Conservation (phyloP, 2,329 filamentous ascomycete species). For the Xylaria sp. region DNA sequence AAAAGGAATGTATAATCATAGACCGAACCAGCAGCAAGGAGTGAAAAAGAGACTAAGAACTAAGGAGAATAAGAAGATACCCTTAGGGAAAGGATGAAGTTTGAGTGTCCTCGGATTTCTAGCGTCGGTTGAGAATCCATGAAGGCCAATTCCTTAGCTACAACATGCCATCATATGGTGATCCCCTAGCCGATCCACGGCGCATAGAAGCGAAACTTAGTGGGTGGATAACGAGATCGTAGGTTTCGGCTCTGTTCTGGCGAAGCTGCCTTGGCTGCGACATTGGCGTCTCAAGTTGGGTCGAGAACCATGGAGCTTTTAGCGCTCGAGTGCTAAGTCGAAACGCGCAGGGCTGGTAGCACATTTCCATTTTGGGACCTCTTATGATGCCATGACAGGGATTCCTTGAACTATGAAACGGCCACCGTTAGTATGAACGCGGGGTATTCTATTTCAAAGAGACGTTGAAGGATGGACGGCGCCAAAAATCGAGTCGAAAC, state of each 20-base stretch:
- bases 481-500: neutral
- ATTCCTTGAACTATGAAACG: slow-evolving; percentile 25
- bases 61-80: too few relatives aligned
- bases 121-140: neutral
- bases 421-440: neutral
- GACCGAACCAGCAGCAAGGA: slow-evolving; percentile 27
- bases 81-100: neutral
- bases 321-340: slow-evolving; percentile 37
- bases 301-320: slow-evolving; percentile 37
- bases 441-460: neutral
- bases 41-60: slow-evolving; percentile 18
- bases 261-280: slow-evolving; percentile 38
- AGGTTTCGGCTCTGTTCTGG: slow-evolving; percentile 16
- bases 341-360: slow-evolving; percentile 28
- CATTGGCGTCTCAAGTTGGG: slow-evolving; percentile 42
- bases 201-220: slow-evolving; percentile 33
- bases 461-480: neutral
- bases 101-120: neutral
- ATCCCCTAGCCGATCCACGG: slow-evolving; percentile 32
- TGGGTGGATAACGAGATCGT: slow-evolving; percentile 30
- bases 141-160: slow-evolving; percentile 31
- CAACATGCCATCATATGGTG: slow-evolving; percentile 30
- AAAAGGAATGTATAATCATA: slow-evolving; percentile 11
- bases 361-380: slow-evolving; percentile 37
- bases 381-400: slow-evolving; percentile 22